Conservation (phyloP, 352 stramenopile genomes). For the Peronospora destructor region DNA sequence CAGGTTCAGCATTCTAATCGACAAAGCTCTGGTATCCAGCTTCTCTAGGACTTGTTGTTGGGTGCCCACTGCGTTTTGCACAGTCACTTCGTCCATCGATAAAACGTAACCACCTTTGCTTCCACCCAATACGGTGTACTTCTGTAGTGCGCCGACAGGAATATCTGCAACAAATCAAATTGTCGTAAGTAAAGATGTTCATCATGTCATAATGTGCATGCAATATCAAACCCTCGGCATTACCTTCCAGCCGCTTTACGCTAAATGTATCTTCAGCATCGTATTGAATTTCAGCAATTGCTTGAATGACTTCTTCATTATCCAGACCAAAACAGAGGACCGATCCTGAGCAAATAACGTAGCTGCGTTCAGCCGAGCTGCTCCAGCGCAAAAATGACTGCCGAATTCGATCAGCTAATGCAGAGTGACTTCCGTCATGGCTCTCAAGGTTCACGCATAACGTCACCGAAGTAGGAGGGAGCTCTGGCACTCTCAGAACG, state of each 20-base stretch:
- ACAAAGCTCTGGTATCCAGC: slow-evolving; percentile 4
- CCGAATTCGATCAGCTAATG: slow-evolving; percentile 14
- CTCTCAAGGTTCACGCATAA: slow-evolving; percentile 20
- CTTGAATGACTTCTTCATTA: slow-evolving; percentile 17
- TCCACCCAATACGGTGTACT: slow-evolving; percentile 49
- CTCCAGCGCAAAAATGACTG: slow-evolving; percentile 34
- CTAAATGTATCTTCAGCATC: slow-evolving; percentile 37
- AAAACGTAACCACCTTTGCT: slow-evolving; percentile 24
- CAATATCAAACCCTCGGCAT: not conserved
- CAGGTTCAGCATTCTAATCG: slow-evolving; percentile 15
- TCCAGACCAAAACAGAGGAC: slow-evolving; percentile 21
- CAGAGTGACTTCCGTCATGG: slow-evolving; percentile 1
- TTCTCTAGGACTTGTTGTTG: slow-evolving; percentile 25
- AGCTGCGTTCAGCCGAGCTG: slow-evolving; percentile 8
- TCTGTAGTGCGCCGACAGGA: slow-evolving; percentile 45
- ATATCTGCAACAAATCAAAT: slow-evolving; percentile 28
- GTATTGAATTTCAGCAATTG: slow-evolving; percentile 36
- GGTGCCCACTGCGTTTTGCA: slow-evolving; percentile 25
- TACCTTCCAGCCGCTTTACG: slow-evolving; percentile 47
- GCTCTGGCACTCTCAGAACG: slow-evolving; percentile 47
- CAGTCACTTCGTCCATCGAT: slow-evolving; percentile 24
- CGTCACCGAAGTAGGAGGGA: slow-evolving; percentile 26
- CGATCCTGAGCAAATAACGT: slow-evolving; percentile 31
- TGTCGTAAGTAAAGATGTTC: slow-evolving; percentile 1
- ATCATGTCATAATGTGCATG: not conserved